phyloP scores from a whole-genome alignment of 2,329 filamentous ascomycete genomes.

The Botrytis cinerea region DNA sequence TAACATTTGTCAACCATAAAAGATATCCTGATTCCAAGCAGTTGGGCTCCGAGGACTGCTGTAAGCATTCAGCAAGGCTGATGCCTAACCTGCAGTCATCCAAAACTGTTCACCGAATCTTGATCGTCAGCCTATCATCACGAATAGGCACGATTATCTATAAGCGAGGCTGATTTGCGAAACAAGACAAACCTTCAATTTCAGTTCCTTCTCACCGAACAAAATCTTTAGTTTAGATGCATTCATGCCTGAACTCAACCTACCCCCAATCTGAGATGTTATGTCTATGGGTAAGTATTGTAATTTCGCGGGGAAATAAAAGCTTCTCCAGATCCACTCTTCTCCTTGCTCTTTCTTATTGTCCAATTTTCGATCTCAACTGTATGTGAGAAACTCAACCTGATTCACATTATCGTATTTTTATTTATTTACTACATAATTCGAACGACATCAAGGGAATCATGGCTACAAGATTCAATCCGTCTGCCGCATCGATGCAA shows the following conservation, averaged over 20 bases:
- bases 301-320: not conserved
- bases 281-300: not conserved
- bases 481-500: not conserved
- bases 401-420: not conserved
- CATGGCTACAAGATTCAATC: not conserved
- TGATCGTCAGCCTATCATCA: slow-evolving; percentile 4
- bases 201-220: not conserved
- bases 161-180: slow-evolving; percentile 26
- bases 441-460: not conserved
- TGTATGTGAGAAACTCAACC: not conserved
- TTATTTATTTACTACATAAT: not conserved
- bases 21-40: not conserved
- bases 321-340: not conserved
- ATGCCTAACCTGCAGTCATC: not conserved
- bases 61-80: slow-evolving; percentile 13
- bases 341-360: not conserved
- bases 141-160: not conserved
- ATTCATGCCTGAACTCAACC: not conserved
- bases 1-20: not conserved
- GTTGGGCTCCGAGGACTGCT: slow-evolving; percentile 10
- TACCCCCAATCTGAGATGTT: not conserved
- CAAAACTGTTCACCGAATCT: slow-evolving; percentile 23
- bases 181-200: slow-evolving; percentile 7
- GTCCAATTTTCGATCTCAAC: not conserved
- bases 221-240: not conserved